A percentile compares a stretch with the other conserved stretches of the same genome.
phyloP scores from a whole-genome alignment of 2,329 filamentous ascomycete genomes.

The Aspergillus intermedius region DNA sequence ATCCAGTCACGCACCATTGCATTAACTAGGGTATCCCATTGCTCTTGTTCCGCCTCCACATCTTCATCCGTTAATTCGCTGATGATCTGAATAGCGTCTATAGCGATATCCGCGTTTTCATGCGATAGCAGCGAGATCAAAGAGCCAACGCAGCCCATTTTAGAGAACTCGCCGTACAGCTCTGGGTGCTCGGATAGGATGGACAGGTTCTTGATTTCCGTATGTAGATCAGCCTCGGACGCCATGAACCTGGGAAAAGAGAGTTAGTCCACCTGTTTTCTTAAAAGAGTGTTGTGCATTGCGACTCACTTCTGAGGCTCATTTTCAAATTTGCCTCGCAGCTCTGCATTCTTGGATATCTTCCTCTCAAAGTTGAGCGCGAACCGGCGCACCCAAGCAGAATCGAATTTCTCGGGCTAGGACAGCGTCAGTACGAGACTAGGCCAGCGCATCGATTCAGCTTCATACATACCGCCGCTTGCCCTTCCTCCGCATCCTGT shows the following conservation, averaged over 20 bases:
- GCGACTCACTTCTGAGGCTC: slow-evolving; percentile 62
- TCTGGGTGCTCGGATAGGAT: slow-evolving; percentile 81
- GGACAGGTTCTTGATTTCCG: slow-evolving; percentile 77
- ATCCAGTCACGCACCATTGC: slow-evolving; percentile 41
- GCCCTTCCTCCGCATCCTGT: slow-evolving; percentile 46
- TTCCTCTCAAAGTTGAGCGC: slow-evolving; percentile 81
- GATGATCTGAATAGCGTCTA: slow-evolving; percentile 82
- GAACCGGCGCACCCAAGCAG: slow-evolving; percentile 72
- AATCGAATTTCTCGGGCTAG: slow-evolving; percentile 69
- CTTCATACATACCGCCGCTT: slow-evolving; percentile 33
- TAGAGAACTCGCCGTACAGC: slow-evolving; percentile 73
- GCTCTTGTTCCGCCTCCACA: slow-evolving; percentile 68
- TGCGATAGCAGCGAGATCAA: slow-evolving; percentile 79
- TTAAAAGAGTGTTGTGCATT: no score
- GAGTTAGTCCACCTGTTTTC: background rate
- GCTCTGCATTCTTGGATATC: slow-evolving; percentile 83
- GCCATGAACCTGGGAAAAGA: slow-evolving; percentile 56
- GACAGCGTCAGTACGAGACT: slow-evolving; percentile 15
- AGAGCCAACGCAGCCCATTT: slow-evolving; percentile 64
- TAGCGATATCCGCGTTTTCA: slow-evolving; percentile 95
- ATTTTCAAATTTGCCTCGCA: slow-evolving; percentile 75
- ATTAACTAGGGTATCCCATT: slow-evolving; percentile 71
- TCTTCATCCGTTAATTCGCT: slow-evolving; percentile 91
- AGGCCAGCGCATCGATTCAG: background rate
- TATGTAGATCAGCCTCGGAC: slow-evolving; percentile 82